phyloP scores from a whole-genome alignment of 1,284 basidiomycete genomes.

The Leccinum fuscescens region DNA sequence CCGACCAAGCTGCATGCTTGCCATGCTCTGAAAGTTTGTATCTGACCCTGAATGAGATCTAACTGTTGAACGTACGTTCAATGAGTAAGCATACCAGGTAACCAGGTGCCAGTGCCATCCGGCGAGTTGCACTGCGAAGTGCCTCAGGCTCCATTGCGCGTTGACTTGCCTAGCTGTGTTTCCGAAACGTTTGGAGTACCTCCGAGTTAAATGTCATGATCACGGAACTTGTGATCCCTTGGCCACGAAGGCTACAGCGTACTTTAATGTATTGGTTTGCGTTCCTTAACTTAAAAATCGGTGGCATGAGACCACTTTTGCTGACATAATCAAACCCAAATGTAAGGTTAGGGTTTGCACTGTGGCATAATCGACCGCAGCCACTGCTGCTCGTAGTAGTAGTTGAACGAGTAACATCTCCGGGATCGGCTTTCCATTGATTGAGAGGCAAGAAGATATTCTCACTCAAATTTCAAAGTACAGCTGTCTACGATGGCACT shows the following conservation, averaged over 20 bases:
- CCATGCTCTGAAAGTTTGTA: constrained; percentile 6
- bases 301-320: background rate
- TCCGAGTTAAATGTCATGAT: background rate
- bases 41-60: background rate
- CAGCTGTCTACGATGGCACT: constrained; percentile 15
- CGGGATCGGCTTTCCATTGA: background rate
- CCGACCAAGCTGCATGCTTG: background rate
- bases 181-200: background rate
- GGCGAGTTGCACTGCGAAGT: background rate
- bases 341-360: constrained; percentile 23
- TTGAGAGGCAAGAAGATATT: background rate
- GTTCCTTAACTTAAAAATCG: background rate
- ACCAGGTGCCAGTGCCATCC: no score
- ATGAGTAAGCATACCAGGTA: no score
- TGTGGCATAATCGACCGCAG: constrained; percentile 2
- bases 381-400: background rate
- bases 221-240: background rate
- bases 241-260: background rate
- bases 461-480: background rate
- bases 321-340: constrained; percentile 14
- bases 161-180: constrained; percentile 6
- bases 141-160: background rate
- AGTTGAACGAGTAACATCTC: background rate
- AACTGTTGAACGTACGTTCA: no score
- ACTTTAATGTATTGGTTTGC: background rate